Conservation (phyloP, 345 rosid species). For the Brassica napus region DNA sequence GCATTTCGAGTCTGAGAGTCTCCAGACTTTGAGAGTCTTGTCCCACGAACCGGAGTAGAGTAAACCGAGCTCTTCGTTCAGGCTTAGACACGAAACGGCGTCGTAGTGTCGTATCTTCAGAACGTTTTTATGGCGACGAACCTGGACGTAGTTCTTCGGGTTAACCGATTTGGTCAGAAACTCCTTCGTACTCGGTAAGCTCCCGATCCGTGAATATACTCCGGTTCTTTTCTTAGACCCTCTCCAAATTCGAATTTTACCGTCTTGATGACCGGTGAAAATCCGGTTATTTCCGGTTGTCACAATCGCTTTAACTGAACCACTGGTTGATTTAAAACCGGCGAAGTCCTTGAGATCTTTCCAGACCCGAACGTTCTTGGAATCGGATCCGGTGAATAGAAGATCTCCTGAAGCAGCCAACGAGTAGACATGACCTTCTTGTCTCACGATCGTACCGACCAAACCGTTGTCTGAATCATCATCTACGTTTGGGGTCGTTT, state of each 20-base stretch:
- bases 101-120: conserved; percentile 62
- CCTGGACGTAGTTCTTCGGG: conserved; percentile 61
- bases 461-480: conserved; percentile 40
- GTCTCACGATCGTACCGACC: conserved; percentile 58
- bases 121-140: conserved; percentile 51
- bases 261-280: conserved; percentile 73
- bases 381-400: conserved; percentile 68
- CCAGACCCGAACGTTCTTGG: conserved; percentile 75
- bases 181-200: conserved; percentile 55
- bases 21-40: conserved; percentile 62
- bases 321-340: conserved; percentile 65
- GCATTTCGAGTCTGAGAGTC: conserved; percentile 55
- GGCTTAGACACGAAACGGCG: conserved; percentile 61
- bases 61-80: conserved; percentile 55
- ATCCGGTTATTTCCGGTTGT: conserved; percentile 47
- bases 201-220: conserved; percentile 49
- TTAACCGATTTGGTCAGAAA: conserved; percentile 52
- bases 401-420: conserved; percentile 61
- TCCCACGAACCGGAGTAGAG: conserved; percentile 76
- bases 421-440: conserved; percentile 72
- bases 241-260: conserved; percentile 70
- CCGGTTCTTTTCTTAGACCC: conserved; percentile 40
- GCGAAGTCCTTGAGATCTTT: conserved; percentile 54
- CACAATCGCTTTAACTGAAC: conserved; percentile 54
- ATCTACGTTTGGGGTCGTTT: conserved; percentile 23